Conservation (phyloP, 305 asterid genomes). For the Coffea humblotiana region DNA sequence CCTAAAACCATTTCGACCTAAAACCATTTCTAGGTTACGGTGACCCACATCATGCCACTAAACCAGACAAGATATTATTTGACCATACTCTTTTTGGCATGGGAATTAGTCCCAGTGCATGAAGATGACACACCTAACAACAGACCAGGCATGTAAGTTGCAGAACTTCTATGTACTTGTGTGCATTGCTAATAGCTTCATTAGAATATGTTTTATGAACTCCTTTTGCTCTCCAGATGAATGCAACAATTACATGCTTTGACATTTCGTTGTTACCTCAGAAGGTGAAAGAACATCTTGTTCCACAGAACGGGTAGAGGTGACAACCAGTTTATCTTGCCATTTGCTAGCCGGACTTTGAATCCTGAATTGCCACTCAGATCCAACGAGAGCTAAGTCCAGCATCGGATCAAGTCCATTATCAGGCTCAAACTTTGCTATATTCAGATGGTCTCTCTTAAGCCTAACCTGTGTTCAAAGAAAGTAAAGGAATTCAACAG, state of each 20-base stretch:
- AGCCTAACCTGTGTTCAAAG: conserved; percentile 78
- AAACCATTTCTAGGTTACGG: not conserved
- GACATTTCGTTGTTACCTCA: conserved; percentile 52
- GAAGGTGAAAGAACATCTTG: conserved; percentile 92
- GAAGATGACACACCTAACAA: not conserved
- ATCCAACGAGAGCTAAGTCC: conserved; percentile 93
- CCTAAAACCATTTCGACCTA: conserved; percentile 9
- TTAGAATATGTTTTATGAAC: too few relatives aligned
- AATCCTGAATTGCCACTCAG: conserved; percentile 99
- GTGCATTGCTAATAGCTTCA: not conserved
- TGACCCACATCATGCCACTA: too few relatives aligned
- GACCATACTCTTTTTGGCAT: not conserved
- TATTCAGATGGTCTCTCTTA: conserved; percentile 88
- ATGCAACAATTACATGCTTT: not conserved
- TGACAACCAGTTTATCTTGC: conserved; percentile 96
- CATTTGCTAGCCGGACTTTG: conserved; percentile 98
- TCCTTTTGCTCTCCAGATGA: not conserved
- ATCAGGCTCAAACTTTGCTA: conserved; percentile 97
- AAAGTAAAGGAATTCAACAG: conserved; percentile 18
- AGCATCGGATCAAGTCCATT: conserved; percentile 92
- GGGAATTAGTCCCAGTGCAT: not conserved
- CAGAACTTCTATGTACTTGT: not conserved
- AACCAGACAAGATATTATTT: not conserved
- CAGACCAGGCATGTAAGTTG: not conserved
- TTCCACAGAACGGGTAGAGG: conserved; percentile 95